Evolutionary conservation across 306 rosid species (phyloP).

Genomic region (Cucurbita pepo): DNA sequence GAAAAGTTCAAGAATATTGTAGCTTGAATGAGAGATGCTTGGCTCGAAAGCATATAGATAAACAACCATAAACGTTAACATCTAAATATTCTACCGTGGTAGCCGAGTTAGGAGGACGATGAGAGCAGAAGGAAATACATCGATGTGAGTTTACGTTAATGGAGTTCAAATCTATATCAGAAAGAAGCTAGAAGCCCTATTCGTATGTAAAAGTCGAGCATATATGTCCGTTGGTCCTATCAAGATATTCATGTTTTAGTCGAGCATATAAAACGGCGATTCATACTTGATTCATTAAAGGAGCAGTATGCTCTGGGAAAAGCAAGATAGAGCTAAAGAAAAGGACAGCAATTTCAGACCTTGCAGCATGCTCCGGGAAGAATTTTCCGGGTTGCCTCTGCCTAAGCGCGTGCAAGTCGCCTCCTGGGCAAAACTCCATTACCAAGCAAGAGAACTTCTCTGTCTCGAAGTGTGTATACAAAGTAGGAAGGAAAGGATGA

Average conservation of each 20-base stretch:
- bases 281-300: too few species aligned
- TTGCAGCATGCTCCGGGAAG: conserved; percentile 87
- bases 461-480: conserved; percentile 74
- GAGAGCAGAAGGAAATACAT: too few species aligned
- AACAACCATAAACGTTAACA: background rate
- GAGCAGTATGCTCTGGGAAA: background rate
- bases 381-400: conserved; percentile 78
- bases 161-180: too few species aligned
- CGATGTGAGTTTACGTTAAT: too few species aligned
- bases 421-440: conserved; percentile 96
- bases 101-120: background rate
- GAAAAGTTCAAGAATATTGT: background rate
- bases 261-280: background rate
- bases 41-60: background rate
- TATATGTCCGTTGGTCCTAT: background rate
- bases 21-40: background rate
- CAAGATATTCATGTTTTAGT: background rate
- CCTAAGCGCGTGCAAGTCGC: conserved; percentile 79
- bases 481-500: conserved; percentile 92
- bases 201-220: background rate
- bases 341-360: conserved; percentile 35
- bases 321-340: background rate
- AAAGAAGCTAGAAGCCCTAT: background rate
- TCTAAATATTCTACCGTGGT: background rate
- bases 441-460: conserved; percentile 74